These are phyloP conservation scores for Botrytis deweyae DNA, from an alignment of 2,329 filamentous ascomycete genomes.

Conservation along the genomic window DNA sequence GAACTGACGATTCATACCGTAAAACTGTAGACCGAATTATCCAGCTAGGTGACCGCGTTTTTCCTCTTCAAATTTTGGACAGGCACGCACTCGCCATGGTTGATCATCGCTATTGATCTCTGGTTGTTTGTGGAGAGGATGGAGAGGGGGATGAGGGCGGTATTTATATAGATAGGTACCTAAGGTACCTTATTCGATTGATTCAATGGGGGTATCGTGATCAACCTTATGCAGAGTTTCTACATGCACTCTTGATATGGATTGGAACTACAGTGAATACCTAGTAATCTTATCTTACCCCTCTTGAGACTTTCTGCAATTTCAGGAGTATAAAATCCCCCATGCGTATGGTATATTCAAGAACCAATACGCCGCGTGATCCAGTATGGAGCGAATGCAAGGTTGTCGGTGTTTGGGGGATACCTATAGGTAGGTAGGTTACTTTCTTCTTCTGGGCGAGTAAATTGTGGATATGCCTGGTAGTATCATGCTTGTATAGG, in stretches of 20 bases:
- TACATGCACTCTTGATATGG: not conserved
- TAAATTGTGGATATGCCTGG: not conserved
- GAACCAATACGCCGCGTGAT: not conserved
- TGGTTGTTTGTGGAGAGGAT: not conserved
- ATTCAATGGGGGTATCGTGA: no score
- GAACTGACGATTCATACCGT: not conserved
- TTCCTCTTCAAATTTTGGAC: not conserved
- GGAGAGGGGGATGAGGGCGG: not conserved
- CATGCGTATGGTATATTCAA: not conserved
- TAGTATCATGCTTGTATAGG: not conserved
- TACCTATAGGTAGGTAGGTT: not conserved
- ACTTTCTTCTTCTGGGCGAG: not conserved
- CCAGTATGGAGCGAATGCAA: not conserved
- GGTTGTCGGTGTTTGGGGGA: not conserved
- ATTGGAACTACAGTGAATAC: not conserved
- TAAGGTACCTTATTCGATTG: no score
- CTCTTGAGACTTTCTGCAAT: fast-evolving
- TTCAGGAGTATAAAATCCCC: not conserved
- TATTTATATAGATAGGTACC: not conserved
- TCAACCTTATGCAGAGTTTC: not conserved
- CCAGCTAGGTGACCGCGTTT: not conserved
- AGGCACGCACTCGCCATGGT: not conserved
- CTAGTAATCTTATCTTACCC: not conserved
- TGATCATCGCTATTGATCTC: not conserved
- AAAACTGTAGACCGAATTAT: not conserved